Percentiles rank a stretch among this genome's conserved stretches.
These are phyloP conservation scores for Clarkia xantiana DNA, from an alignment of 345 rosid species.

Conservation along the genomic window DNA sequence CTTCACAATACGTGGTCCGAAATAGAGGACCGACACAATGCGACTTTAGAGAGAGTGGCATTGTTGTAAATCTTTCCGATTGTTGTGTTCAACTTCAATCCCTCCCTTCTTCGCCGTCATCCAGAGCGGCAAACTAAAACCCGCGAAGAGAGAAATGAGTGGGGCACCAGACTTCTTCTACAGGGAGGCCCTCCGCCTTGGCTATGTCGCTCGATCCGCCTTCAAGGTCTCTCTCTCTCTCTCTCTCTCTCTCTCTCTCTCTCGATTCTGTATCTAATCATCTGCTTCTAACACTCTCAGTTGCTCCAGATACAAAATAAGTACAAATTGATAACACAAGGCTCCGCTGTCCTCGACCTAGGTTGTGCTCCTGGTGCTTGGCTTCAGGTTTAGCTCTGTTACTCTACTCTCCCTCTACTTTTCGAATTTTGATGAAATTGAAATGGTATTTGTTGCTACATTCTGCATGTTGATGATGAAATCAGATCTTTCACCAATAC, in stretches of 20 bases:
- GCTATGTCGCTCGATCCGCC: slow-evolving; percentile 95
- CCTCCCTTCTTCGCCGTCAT: too few relatives aligned
- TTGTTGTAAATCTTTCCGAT: too few relatives aligned
- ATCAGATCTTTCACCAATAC: too few relatives aligned
- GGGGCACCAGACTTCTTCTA: slow-evolving; percentile 90
- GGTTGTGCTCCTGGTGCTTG: slow-evolving; percentile 99
- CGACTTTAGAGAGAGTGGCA: too few relatives aligned
- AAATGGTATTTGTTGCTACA: too few relatives aligned
- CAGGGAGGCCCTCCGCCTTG: slow-evolving; percentile 95
- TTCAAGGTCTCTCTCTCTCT: slow-evolving; percentile 43
- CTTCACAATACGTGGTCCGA: too few relatives aligned
- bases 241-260: not conserved
- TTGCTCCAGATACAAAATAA: slow-evolving; percentile 87
- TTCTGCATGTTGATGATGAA: too few relatives aligned
- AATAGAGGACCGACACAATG: too few relatives aligned
- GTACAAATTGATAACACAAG: slow-evolving; percentile 60
- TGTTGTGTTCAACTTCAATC: too few relatives aligned
- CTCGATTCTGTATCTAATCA: not conserved
- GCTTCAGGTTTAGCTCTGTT: slow-evolving; percentile 55
- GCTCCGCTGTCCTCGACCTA: slow-evolving; percentile 86
- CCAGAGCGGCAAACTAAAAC: not conserved
- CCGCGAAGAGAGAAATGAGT: slow-evolving; percentile 29
- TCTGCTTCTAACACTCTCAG: slow-evolving; percentile 16
- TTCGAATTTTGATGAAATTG: not conserved
- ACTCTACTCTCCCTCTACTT: not conserved